A percentile compares a stretch with the other conserved stretches of the same genome.
These are phyloP conservation scores for Globisporangium rhizosaccharum DNA, from an alignment of 352 stramenopile species.

Conservation along the genomic window DNA sequence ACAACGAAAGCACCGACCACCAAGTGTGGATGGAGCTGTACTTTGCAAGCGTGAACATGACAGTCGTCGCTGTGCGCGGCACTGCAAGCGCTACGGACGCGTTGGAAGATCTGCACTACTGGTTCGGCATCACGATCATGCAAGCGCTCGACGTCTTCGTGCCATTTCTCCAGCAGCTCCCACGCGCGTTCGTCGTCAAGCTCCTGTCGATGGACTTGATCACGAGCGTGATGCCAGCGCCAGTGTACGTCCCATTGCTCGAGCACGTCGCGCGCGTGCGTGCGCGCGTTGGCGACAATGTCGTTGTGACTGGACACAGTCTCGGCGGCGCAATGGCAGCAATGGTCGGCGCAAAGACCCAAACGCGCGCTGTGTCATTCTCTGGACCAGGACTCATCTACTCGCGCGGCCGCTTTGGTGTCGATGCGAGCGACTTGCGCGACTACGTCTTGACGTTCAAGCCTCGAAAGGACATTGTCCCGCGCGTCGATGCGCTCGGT, in stretches of 20 bases:
- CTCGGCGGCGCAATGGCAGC: constrained; percentile 68
- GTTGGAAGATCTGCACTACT: constrained; percentile 82
- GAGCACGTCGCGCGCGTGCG: constrained; percentile 45
- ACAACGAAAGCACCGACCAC: constrained; percentile 63
- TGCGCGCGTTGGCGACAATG: constrained; percentile 35
- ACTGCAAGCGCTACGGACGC: constrained; percentile 74
- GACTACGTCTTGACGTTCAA: constrained; percentile 83
- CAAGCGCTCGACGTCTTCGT: constrained; percentile 74
- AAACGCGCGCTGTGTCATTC: constrained; percentile 68
- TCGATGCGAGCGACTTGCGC: constrained; percentile 50
- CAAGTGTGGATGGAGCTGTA: constrained; percentile 82
- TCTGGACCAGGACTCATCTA: constrained; percentile 70
- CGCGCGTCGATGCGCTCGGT: constrained; percentile 62
- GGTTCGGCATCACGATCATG: constrained; percentile 86
- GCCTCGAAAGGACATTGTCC: constrained; percentile 69
- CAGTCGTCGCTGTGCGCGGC: constrained; percentile 71
- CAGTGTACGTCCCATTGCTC: constrained; percentile 52
- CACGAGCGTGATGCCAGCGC: constrained; percentile 51
- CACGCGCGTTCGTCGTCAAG: constrained; percentile 56
- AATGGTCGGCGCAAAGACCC: constrained; percentile 68
- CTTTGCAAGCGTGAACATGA: constrained; percentile 75
- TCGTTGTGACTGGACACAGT: constrained; percentile 76
- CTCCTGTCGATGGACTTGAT: constrained; percentile 73
- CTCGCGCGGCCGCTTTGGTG: constrained; percentile 62
- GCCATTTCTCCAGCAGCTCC: constrained; percentile 80